Evolutionary conservation across 2,329 filamentous ascomycete genomes (phyloP), one percentile per base, ranked within the genome.

Genomic region (Aspergillus sergii): DNA sequence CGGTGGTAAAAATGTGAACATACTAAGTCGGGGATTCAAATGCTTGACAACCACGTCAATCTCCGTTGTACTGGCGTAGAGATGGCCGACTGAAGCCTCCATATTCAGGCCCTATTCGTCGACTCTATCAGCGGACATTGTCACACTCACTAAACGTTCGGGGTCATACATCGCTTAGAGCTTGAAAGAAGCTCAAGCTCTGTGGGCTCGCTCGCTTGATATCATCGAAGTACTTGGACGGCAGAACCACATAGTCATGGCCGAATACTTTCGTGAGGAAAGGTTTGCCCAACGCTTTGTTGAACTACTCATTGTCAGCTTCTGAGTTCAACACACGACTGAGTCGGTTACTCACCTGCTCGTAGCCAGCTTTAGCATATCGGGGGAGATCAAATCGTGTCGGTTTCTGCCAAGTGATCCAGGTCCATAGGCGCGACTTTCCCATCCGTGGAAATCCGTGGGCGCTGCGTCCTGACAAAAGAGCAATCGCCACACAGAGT

Each of bases 31-130:
- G 43, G 54, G 21, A 41, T 57, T 57, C 39, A 57, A 41, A 41
- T 41, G 32, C 26, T 57, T 57, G 32, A 41, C 34, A 21, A 57
- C 54, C 32, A 57, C 54, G 14, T 57, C 54, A 41, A 57, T 57
- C 19, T 57, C 54, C 54, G 32, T 28, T n/a, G 54, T 57, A 12
- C 54, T 57, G 12, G 54, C 32, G 21, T 41, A 39, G 12, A 57
- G 32, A 30, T 57, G 32, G 32, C 54, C 54, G 21, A 57, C 32
- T 14, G 54, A 57, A 14, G 54, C 54, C 54, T 57, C 54, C 54
- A 57, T 57, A 41, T 57, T 43, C 23, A 57, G 26, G 23, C 54
- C 32, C 54, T 57, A 41, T 43, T 41, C 26, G 32, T 41, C 32
- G 14, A 41, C 19, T 5, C 8, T 16, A 41, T 48, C 23, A 48